A percentile compares a stretch with the other conserved stretches of the same genome.
Evolutionary conservation across 352 stramenopile genomes (phyloP).

Genomic region (Phytophthora sansomeana): DNA sequence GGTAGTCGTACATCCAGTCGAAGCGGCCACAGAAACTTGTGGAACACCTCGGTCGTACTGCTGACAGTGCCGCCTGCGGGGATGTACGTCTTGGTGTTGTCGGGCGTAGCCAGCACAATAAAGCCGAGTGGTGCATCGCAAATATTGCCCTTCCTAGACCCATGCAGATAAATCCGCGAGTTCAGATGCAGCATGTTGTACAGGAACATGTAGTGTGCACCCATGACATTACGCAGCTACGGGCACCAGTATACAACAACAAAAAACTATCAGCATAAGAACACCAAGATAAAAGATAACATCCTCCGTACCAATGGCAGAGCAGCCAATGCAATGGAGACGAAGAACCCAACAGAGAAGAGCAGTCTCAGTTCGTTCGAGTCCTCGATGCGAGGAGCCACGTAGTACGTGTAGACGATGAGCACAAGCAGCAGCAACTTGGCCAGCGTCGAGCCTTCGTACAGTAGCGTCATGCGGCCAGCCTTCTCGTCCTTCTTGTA

Average conservation of each 20-base stretch:
- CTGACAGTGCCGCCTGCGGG: constrained; percentile 65
- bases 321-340: constrained; percentile 62
- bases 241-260: constrained; percentile 3
- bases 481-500: constrained; percentile 73
- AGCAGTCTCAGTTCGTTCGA: constrained; percentile 60
- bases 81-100: constrained; percentile 72
- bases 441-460: constrained; percentile 70
- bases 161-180: constrained; percentile 56
- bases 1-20: constrained; percentile 57
- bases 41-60: constrained; percentile 59
- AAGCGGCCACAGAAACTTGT: constrained; percentile 63
- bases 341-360: constrained; percentile 75
- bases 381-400: constrained; percentile 60
- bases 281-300: too few relatives aligned
- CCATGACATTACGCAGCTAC: constrained; percentile 76
- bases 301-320: constrained; percentile 57
- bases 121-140: constrained; percentile 71
- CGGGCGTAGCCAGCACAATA: constrained; percentile 63
- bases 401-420: constrained; percentile 80
- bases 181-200: constrained; percentile 72
- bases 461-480: constrained; percentile 66
- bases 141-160: constrained; percentile 52
- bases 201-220: constrained; percentile 82
- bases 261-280: constrained; percentile 1
- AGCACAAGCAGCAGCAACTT: constrained; percentile 78